These are phyloP conservation scores for Paecilomyces formosus DNA, from an alignment of 2,329 filamentous ascomycete genomes.

Conservation along the genomic window DNA sequence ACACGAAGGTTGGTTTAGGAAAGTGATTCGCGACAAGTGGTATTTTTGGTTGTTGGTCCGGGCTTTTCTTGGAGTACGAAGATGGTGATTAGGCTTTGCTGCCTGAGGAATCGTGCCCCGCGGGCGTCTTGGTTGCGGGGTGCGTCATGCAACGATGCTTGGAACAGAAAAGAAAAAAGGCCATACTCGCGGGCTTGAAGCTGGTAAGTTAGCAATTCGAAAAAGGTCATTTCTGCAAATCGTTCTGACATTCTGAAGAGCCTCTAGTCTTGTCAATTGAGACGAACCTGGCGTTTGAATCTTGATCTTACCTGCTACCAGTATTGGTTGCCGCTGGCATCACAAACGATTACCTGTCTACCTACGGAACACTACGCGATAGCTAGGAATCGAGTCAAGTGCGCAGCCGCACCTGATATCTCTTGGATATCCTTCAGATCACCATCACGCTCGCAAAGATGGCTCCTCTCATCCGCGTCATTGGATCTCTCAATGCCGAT, in stretches of 20 bases:
- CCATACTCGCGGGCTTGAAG: neutral
- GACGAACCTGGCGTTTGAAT: neutral
- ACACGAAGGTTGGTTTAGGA: too few relatives aligned
- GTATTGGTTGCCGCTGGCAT: neutral
- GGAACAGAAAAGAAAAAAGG: neutral
- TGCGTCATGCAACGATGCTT: neutral
- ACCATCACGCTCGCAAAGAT: slow-evolving; percentile 15
- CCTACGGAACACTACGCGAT: neutral
- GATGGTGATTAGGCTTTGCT: neutral
- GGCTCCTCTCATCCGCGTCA: slow-evolving; percentile 60
- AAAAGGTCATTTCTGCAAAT: neutral
- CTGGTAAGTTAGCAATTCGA: neutral
- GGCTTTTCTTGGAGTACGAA: too few relatives aligned
- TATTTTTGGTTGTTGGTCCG: neutral
- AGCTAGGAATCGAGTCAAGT: neutral
- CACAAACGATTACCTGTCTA: neutral
- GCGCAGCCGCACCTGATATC: neutral
- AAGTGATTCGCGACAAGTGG: neutral
- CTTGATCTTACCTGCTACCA: neutral
- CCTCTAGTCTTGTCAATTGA: neutral
- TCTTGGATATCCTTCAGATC: slow-evolving; percentile 2
- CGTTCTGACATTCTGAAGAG: neutral
- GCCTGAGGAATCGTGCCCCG: neutral
- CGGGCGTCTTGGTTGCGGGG: neutral
- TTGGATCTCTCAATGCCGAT: slow-evolving; percentile 93